A percentile compares a stretch with the other conserved stretches of the same genome.
Evolutionary conservation across 2,329 filamentous ascomycete species (phyloP).

Genomic region (Lachnellula occidentalis): DNA sequence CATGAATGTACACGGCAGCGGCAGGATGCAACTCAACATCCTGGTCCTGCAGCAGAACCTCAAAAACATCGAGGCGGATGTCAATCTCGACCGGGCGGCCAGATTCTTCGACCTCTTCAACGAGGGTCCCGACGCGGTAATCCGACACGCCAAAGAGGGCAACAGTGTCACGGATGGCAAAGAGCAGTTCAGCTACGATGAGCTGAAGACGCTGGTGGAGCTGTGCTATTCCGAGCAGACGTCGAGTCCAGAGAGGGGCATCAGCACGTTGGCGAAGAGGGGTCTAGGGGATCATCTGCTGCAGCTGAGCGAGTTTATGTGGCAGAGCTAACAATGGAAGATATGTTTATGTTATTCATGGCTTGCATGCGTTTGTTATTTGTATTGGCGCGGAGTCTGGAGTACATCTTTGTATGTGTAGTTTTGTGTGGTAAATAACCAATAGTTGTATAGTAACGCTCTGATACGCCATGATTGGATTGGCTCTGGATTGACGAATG

Average conservation of each 20-base stretch:
- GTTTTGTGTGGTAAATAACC: not conserved
- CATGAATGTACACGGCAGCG: constrained; percentile 79
- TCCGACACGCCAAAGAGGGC: constrained; percentile 53
- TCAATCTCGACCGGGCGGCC: constrained; percentile 56
- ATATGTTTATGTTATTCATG: not conserved
- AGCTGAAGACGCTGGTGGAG: constrained; percentile 60
- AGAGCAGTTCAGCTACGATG: constrained; percentile 56
- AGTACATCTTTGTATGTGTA: not conserved
- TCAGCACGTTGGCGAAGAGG: constrained; percentile 60
- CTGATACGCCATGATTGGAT: not conserved
- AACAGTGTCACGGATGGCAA: constrained; percentile 29
- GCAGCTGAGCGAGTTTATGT: constrained; percentile 67
- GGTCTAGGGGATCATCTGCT: constrained; percentile 66
- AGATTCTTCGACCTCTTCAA: constrained; percentile 67
- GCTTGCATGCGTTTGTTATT: not conserved
- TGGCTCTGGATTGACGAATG: not conserved
- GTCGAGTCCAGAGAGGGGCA: constrained; percentile 61
- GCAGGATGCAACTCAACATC: constrained; percentile 89
- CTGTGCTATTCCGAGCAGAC: constrained; percentile 64
- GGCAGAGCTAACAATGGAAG: constrained; percentile 40
- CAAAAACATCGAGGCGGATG: constrained; percentile 78
- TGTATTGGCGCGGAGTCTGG: constrained; percentile 12
- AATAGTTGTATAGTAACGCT: not conserved
- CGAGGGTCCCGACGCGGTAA: constrained; percentile 58
- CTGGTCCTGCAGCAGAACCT: constrained; percentile 94